A percentile compares a stretch with the other conserved stretches of the same genome.
These are phyloP conservation scores for Russula emetica DNA, from an alignment of 768 basidiomycete genomes.

Conservation along the genomic window DNA sequence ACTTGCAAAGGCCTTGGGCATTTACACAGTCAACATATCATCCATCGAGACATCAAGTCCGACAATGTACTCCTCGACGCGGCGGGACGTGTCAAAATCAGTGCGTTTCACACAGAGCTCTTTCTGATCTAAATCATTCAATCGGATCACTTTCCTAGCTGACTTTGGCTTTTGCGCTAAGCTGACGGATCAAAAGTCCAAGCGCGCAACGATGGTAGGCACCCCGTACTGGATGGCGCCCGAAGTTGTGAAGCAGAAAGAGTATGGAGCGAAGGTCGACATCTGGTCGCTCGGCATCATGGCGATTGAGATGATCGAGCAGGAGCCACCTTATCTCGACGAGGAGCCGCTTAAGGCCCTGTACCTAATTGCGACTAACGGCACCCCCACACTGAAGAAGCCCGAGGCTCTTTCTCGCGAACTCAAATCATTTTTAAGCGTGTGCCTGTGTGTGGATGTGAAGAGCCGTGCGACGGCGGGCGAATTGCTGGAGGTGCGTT, in stretches of 20 bases:
- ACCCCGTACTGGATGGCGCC: constrained; percentile 99
- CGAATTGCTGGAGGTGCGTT: constrained; percentile 75
- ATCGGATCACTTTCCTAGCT: constrained; percentile 45
- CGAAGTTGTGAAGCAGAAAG: constrained; percentile 97
- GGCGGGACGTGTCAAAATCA: constrained; percentile 93
- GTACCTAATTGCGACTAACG: constrained; percentile 96
- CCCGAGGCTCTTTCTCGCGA: constrained; percentile 89
- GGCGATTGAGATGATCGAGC: constrained; percentile 99
- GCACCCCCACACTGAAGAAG: constrained; percentile 95
- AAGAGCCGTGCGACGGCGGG: constrained; percentile 85
- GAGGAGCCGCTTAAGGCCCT: constrained; percentile 93
- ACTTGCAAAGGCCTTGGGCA: constrained; percentile 95
- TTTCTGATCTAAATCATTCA: neutral
- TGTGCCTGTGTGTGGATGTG: constrained; percentile 98
- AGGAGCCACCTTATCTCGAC: constrained; percentile 92
- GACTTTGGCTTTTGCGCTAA: constrained; percentile 98
- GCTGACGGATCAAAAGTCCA: constrained; percentile 92
- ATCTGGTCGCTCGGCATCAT: constrained; percentile 98
- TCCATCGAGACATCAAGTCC: constrained; percentile 96
- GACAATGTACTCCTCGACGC: constrained; percentile 94
- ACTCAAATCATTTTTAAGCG: constrained; percentile 93
- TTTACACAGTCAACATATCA: constrained; percentile 89
- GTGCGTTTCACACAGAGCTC: constrained; percentile 48
- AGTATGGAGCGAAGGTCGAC: constrained; percentile 94
- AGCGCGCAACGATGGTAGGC: constrained; percentile 97